A percentile compares a stretch with the other conserved stretches of the same genome.
phyloP scores from a whole-genome alignment of 1,284 basidiomycete species.

The Stygiomarasmius scandens region DNA sequence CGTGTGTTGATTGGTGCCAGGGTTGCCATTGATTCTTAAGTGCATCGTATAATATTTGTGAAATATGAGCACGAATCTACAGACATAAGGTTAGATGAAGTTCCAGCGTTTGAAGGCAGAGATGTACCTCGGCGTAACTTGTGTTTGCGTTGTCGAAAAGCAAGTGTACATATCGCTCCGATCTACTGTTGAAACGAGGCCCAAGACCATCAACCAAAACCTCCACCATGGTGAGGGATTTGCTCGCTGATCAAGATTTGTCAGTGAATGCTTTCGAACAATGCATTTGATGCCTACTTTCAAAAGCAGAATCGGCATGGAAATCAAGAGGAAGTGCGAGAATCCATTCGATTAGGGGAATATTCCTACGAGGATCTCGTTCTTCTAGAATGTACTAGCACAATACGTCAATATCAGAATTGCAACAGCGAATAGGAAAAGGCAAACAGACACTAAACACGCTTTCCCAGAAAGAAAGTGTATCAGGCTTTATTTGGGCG shows the following conservation, averaged over 20 bases:
- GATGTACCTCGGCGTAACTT: conserved; percentile 80
- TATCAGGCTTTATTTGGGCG: conserved; percentile 83
- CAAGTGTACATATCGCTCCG: conserved; percentile 69
- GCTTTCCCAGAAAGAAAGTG: conserved; percentile 73
- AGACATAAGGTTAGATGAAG: conserved; percentile 13
- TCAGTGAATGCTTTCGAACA: not conserved
- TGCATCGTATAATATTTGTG: conserved; percentile 68
- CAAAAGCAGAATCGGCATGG: conserved; percentile 76
- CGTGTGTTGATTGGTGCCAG: conserved; percentile 66
- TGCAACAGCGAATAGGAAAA: not conserved
- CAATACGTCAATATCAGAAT: conserved; percentile 13
- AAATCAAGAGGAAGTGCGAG: conserved; percentile 79
- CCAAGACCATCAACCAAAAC: conserved; percentile 63
- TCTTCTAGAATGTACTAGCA: conserved; percentile 65
- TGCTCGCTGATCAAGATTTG: conserved; percentile 55
- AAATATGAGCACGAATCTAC: conserved; percentile 74
- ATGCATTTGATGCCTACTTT: conserved; percentile 49
- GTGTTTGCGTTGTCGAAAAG: conserved; percentile 80
- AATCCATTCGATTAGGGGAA: conserved; percentile 81
- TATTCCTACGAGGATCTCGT: conserved; percentile 86
- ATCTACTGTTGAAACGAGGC: conserved; percentile 64
- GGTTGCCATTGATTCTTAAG: conserved; percentile 74
- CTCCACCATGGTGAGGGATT: conserved; percentile 62
- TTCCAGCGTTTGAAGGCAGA: not conserved
- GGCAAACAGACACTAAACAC: conserved; percentile 55